Evolutionary conservation across 257 asterid genomes (phyloP), one percentile per base, ranked within the genome.

Genomic region (Solanum piurae): DNA sequence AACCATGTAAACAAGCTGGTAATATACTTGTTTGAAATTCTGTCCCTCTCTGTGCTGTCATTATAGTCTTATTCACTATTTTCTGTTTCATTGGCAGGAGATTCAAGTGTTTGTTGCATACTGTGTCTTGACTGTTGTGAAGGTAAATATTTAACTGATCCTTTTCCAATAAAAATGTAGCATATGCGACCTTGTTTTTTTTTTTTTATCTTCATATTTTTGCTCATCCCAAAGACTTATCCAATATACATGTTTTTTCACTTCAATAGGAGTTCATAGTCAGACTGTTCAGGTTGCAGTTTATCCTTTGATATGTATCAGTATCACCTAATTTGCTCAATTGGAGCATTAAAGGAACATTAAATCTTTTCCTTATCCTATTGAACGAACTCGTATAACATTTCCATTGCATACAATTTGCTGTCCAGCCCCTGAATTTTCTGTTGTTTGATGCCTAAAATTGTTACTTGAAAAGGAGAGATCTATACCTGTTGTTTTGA

Each of bases 51-150:
- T 83, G 9, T 12, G 5, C 88, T 83, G 68, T 74, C 49, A 21
- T 74, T 74, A 20, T 36, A 74, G 31, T 74, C 49, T 74, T 36
- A 21, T 71, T n/a, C 55, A 46, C 27, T 4, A 18, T 82, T 82
- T 29, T n/a, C 18, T 49, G 69, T 49, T 82, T 66, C 31, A 82
- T 88, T 88, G 85, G 76, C 88, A 95, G 99, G 99, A 97, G 93
- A 91, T 96, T 89, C 99, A 95, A 90, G 98, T 97, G 33, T 60
- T 93, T 89, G 91, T 96, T 85, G 93, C 96, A 4, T 95, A 92
- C 87, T 87, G 89, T 66, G 95, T 94, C 86, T 91, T 95, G 68
- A 89, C 89, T 83, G 93, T 93, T 89, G 88, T 97, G 40, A 97
- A 97, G 99, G 98, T 95, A 88, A 69, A 64, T 75, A 2, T 89